Evolutionary conservation across 2,329 filamentous ascomycete species (phyloP).

Genomic region (Microcyclospora tardicrescens): DNA sequence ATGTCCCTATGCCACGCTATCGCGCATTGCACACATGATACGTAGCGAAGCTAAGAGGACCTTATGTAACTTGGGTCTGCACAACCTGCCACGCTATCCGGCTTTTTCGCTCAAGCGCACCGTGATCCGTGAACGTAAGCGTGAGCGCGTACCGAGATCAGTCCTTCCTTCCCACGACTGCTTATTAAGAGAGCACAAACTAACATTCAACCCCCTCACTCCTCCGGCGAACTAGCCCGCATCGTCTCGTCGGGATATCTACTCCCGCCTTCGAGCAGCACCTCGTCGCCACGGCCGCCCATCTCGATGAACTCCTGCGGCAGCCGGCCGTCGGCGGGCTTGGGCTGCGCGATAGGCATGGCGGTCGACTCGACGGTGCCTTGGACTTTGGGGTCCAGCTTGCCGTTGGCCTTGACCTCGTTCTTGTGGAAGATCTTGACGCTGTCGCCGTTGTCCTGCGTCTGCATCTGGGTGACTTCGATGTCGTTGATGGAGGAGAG

Average conservation of each 20-base stretch:
- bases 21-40: no score
- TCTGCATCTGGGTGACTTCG: conserved; percentile 44
- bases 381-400: conserved; percentile 24
- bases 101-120: no score
- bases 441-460: conserved; percentile 41
- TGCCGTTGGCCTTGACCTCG: conserved; percentile 23
- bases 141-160: no score
- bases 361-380: conserved; percentile 24
- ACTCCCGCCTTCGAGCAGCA: conserved; percentile 55
- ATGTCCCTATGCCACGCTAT: no score
- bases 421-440: conserved; percentile 71
- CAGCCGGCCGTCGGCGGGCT: conserved; percentile 53
- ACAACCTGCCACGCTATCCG: no score
- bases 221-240: conserved; percentile 5
- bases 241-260: conserved; percentile 18
- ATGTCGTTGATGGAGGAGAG: conserved; percentile 72
- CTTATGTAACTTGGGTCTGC: no score
- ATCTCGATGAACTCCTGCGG: conserved; percentile 69
- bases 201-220: neutral
- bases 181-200: no score
- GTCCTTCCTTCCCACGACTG: no score
- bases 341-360: conserved; percentile 40
- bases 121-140: no score
- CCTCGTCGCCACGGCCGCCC: conserved; percentile 75
- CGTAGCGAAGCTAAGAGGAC: no score